Evolutionary conservation across 2,329 filamentous ascomycete genomes (phyloP), one percentile per base, ranked within the genome.

Genomic region (Kalaharituber pfeilii): DNA sequence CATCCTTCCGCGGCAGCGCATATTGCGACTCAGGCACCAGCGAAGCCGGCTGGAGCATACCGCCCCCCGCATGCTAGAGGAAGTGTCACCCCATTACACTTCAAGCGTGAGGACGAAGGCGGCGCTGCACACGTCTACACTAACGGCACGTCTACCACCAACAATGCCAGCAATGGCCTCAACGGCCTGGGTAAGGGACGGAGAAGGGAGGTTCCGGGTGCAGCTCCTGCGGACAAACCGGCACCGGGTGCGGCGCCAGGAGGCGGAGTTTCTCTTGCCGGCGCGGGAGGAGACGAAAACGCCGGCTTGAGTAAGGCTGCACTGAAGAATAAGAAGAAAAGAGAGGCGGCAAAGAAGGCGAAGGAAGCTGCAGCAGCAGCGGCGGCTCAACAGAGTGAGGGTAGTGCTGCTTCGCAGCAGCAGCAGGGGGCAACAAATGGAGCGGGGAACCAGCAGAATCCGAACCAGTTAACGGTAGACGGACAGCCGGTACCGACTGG

Each of bases 271-370:
- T 79, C 81, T 25, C 76, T 77, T 4, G 79, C 82, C 13, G 78
- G 75, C 57, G 73, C 76, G 30, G 76, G 71, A 59, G 68, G 81
- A 69, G 71, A 81, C 44, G 76, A 67, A 45, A 83, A 86, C 57
- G 84, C 85, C 62, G 81, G 77, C 62, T 68, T 91, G 58, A 88
- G 84, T 59, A 93, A 91, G 72, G 79, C 83, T 53, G 87, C 84
- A 11, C 73, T 86, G 63, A 95, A 95, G 77, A 95, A 95, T 72
- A 96, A 96, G 79, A 96, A 96, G 79, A 96, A 96, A 78, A 79
- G 91, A 47, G 82, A 85, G 62, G 85, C 85, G 60, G 77, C 75
- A 62, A 95, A 93, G 75, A 96, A 95, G 71, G 78, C 78, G 51
- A 91, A 88, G 67, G 87, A 91, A 49, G 18, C 24, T 47, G 42